A percentile compares a stretch with the other conserved stretches of the same genome.
Conservation (phyloP, 345 rosid genomes). For the Bretschneidera sinensis region DNA sequence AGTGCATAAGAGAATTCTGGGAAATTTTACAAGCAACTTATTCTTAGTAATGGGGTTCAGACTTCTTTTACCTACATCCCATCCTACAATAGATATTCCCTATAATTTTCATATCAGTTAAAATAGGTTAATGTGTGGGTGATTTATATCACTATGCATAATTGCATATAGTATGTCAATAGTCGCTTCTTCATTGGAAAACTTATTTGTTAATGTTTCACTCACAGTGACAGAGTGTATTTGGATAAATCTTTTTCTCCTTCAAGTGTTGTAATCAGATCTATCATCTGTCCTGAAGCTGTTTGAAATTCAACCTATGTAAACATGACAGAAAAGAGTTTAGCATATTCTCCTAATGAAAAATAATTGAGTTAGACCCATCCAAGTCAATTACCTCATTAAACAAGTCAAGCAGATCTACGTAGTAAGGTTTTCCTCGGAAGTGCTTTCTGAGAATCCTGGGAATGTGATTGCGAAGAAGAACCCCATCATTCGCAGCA, state of each 20-base stretch:
- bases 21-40: neutral
- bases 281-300: slow-evolving; percentile 75
- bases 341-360: neutral
- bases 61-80: neutral
- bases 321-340: slow-evolving; percentile 7
- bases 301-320: slow-evolving; percentile 74
- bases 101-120: neutral
- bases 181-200: neutral
- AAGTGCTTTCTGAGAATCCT: slow-evolving; percentile 61
- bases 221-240: slow-evolving; percentile 62
- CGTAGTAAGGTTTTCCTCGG: slow-evolving; percentile 46
- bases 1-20: neutral
- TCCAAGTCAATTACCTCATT: slow-evolving; percentile 38
- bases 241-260: slow-evolving; percentile 70
- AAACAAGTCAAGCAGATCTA: slow-evolving; percentile 60
- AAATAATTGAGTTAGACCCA: neutral
- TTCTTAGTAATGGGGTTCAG: neutral
- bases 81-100: neutral
- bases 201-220: slow-evolving; percentile 12
- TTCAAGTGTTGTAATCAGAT: slow-evolving; percentile 64
- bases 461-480: slow-evolving; percentile 60
- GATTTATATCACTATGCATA: neutral
- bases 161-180: neutral
- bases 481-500: slow-evolving; percentile 57
- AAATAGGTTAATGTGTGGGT: neutral